Base-by-base conservation (phyloP, 345 rosid species). In the Brassica juncea region DNA sequence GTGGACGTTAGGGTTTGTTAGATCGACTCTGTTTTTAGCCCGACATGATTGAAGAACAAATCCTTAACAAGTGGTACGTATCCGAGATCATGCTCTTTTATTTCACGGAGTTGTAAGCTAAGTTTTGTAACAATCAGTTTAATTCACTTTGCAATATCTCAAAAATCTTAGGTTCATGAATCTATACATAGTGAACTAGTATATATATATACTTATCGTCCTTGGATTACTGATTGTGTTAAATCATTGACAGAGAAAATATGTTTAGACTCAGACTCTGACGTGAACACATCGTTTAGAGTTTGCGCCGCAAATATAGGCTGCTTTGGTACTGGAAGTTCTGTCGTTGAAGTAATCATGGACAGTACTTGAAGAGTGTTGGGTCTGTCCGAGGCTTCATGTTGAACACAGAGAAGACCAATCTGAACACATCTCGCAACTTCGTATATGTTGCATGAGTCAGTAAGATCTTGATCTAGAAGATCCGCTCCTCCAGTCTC, bases 351-450 rank as follows among this genome's bases (percentile, higher is more conserved):
- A 64, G 68, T 75, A 2, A 80, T 32, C 83, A 80, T 70, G 0
- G 76, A 75, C 27, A 80, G 15, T 5, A 80, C 57, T 70, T 75
- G 68, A 39, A 65, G 68, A 3, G 68, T 80, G 55, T 75, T 80
- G 1, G 83, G 79, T 74, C 82, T 74, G 27, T 80, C 80, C 8
- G 5, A 60, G n/a, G 76, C 63, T 75, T 75, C 68, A 6, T 80
- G 72, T 31, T 80, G 83, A 42, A 80, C 83, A 71, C 80, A 75
- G 0, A 80, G 76, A 2, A 80, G 76, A 70, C 72, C 72, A 4
- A 75, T 75, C 57, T 80, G 83, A 37, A 80, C 76, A 70, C 83
- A 80, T 42, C 83, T 80, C 23, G 62, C 68, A 10, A 69, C 80
- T 75, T 80, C 79, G 0, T 0, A 62, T 54, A 65, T 64, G 12